These are phyloP conservation scores for Raddia guianensis DNA, from an alignment of 176 grass and related monocot genomes.

Conservation along the genomic window DNA sequence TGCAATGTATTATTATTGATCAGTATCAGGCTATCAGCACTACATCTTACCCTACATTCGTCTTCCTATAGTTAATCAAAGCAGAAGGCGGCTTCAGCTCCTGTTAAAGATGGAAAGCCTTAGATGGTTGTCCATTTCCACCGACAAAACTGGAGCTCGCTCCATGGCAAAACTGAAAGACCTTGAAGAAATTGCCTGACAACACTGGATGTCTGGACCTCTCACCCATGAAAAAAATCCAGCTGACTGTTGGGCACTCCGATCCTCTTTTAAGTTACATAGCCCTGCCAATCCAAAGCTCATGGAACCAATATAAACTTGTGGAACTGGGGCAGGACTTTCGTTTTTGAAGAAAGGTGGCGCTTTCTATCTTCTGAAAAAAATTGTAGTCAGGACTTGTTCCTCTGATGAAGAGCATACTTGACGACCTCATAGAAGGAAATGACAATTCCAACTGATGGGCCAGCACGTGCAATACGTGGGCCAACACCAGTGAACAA, in stretches of 20 bases:
- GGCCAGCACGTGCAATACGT: conserved; percentile 84
- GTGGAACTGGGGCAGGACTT: neutral
- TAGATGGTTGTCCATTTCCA: conserved; percentile 37
- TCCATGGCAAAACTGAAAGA: conserved; percentile 34
- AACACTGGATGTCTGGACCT: neutral
- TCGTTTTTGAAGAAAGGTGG: neutral
- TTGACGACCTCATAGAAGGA: conserved; percentile 97
- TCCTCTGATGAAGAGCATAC: conserved; percentile 66
- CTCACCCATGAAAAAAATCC: conserved; percentile 30
- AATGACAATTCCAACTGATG: conserved; percentile 92
- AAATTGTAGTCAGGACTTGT: conserved; percentile 38
- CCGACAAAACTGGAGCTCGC: conserved; percentile 41
- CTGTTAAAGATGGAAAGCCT: neutral
- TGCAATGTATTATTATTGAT: conserved; percentile 35
- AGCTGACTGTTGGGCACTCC: neutral
- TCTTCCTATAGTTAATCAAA: conserved; percentile 44
- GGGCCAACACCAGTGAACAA: conserved; percentile 85
- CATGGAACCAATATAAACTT: neutral
- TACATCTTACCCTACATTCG: conserved; percentile 40
- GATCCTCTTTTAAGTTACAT: conserved; percentile 35
- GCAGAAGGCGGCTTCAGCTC: conserved; percentile 11
- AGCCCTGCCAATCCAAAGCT: conserved; percentile 8
- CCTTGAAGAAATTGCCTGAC: neutral
- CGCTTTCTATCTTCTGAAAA: neutral
- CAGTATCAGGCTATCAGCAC: conserved; percentile 14